Evolutionary conservation across 441 rosid genomes (phyloP).

Genomic region (Erodium chrysanthum): DNA sequence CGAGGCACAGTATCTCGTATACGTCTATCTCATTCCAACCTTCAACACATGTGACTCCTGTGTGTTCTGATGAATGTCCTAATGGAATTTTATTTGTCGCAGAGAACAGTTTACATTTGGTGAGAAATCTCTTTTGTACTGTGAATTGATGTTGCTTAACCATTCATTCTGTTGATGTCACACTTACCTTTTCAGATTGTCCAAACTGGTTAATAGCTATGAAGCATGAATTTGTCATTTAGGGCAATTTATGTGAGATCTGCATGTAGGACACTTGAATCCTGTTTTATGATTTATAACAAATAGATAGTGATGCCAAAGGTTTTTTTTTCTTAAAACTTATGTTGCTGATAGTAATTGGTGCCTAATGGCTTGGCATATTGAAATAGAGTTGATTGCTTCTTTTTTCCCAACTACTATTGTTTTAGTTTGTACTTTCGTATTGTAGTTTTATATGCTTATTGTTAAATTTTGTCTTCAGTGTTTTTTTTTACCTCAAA

Average conservation of each 20-base stretch:
- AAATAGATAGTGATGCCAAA: too few relatives aligned
- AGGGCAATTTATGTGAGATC: neutral
- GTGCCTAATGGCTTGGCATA: too few relatives aligned
- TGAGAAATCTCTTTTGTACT: constrained; percentile 27
- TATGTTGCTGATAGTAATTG: too few relatives aligned
- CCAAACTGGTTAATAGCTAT: neutral
- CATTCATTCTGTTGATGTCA: constrained; percentile 12
- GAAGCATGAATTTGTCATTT: neutral
- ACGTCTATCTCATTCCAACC: constrained; percentile 89
- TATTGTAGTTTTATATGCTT: too few relatives aligned
- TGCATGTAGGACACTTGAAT: neutral
- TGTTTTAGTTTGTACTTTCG: too few relatives aligned
- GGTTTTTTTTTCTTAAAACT: too few relatives aligned
- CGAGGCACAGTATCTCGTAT: constrained; percentile 83
- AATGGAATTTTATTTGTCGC: constrained; percentile 88
- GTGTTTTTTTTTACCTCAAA: too few relatives aligned
- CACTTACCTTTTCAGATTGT: neutral
- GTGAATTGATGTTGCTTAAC: constrained; percentile 10
- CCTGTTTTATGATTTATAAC: too few relatives aligned
- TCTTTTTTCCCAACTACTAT: too few relatives aligned
- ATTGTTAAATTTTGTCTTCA: too few relatives aligned
- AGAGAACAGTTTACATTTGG: constrained; percentile 90
- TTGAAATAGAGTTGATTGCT: too few relatives aligned
- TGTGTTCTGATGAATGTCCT: constrained; percentile 83
- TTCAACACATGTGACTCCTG: constrained; percentile 93